Evolutionary conservation across 2,329 filamentous ascomycete genomes (phyloP).

Genomic region (Akanthomyces lecanii): DNA sequence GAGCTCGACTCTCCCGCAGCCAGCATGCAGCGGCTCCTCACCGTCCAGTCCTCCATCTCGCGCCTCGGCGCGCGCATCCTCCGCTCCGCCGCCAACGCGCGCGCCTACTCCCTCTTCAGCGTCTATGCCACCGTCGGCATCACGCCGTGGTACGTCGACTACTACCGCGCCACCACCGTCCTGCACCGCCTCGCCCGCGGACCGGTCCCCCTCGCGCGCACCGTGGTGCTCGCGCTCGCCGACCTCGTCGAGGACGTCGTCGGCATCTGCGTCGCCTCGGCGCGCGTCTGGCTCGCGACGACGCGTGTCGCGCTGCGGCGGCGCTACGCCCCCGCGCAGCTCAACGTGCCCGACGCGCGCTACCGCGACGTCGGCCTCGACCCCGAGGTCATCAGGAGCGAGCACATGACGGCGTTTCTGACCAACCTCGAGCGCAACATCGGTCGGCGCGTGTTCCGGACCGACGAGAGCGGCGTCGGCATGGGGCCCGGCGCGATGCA

Average conservation of each 20-base stretch:
- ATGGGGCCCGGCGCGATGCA: conserved; percentile 25
- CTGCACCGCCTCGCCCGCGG: conserved; percentile 20
- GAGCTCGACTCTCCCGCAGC: conserved; percentile 6
- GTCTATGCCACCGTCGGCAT: conserved; percentile 23
- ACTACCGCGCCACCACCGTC: conserved; percentile 19
- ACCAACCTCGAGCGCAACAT: conserved; percentile 21
- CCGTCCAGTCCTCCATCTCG: not conserved
- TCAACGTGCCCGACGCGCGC: not conserved
- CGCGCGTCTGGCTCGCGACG: not conserved
- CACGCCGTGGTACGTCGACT: conserved; percentile 25
- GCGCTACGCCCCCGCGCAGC: not conserved
- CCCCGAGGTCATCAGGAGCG: not conserved
- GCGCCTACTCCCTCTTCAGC: conserved; percentile 20
- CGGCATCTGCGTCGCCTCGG: conserved; percentile 18
- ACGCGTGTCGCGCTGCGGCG: not conserved
- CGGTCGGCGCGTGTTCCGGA: conserved; percentile 26
- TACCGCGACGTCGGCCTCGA: not conserved
- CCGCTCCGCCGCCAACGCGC: conserved; percentile 7
- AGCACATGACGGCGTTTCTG: conserved; percentile 18
- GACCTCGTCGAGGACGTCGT: conserved; percentile 20
- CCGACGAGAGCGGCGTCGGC: conserved; percentile 27
- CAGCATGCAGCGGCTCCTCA: not conserved
- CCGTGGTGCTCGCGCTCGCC: conserved; percentile 13
- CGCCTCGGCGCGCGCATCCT: conserved; percentile 20
- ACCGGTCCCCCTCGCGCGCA: conserved; percentile 17